phyloP scores from a whole-genome alignment of 345 rosid genomes.

The Gossypium mustelinum region DNA sequence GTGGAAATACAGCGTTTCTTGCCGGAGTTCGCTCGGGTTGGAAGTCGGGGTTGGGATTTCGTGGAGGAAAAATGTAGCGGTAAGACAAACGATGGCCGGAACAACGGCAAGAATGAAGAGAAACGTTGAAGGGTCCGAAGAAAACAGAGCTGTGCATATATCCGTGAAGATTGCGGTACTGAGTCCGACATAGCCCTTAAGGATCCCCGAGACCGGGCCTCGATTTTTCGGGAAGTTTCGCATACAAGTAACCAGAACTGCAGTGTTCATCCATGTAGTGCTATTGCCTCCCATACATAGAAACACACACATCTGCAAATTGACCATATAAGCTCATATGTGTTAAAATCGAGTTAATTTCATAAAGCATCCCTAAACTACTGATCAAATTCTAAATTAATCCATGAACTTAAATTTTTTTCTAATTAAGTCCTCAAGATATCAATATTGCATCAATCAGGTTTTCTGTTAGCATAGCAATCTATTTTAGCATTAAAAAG shows the following conservation, averaged over 20 bases:
- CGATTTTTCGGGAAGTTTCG: conserved; percentile 54
- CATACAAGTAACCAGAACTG: conserved; percentile 60
- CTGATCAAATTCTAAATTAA: no score
- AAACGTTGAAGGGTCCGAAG: conserved; percentile 42
- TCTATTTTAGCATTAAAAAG: no score
- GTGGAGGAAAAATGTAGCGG: conserved; percentile 45
- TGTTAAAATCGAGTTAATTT: neutral
- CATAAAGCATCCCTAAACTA: no score
- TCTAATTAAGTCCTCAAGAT: no score
- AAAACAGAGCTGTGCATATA: conserved; percentile 48
- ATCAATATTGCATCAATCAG: no score
- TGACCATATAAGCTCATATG: neutral
- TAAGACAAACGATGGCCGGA: conserved; percentile 46
- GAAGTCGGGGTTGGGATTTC: conserved; percentile 29
- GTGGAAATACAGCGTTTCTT: conserved; percentile 36
- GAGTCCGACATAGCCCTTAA: conserved; percentile 60
- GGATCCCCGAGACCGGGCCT: conserved; percentile 56
- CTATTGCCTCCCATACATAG: conserved; percentile 63
- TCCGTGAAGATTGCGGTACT: conserved; percentile 65
- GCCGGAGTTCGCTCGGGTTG: conserved; percentile 21
- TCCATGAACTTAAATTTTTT: no score
- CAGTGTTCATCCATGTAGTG: conserved; percentile 74
- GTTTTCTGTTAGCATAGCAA: no score
- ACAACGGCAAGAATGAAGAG: conserved; percentile 48
- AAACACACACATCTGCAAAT: conserved; percentile 52